Evolutionary conservation across 2,329 filamentous ascomycete genomes (phyloP).

Genomic region (Bipolaris sorokiniana): DNA sequence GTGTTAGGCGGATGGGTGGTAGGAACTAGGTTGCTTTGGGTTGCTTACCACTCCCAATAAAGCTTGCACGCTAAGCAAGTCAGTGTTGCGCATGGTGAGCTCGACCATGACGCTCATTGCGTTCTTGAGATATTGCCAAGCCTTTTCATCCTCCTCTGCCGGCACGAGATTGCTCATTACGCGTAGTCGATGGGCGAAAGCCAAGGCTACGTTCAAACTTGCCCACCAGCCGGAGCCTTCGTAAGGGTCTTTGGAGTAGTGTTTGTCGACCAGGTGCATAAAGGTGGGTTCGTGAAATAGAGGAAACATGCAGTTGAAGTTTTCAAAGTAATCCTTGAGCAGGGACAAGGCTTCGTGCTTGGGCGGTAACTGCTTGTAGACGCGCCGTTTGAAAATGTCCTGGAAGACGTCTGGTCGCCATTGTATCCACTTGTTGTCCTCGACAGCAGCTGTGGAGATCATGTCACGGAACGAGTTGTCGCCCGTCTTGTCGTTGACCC

Average conservation of each 20-base stretch:
- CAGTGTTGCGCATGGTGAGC: slow-evolving; percentile 93
- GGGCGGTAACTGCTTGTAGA: slow-evolving; percentile 82
- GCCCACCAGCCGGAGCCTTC: slow-evolving; percentile 99
- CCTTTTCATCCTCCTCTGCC: slow-evolving; percentile 89
- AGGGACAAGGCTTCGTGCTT: slow-evolving; percentile 88
- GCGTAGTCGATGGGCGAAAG: slow-evolving; percentile 89
- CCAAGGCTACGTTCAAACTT: slow-evolving; percentile 88
- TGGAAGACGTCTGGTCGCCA: slow-evolving; percentile 98
- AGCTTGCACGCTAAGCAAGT: slow-evolving; percentile 92
- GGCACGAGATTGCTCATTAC: slow-evolving; percentile 95
- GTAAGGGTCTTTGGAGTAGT: slow-evolving; percentile 92
- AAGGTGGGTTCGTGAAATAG: slow-evolving; percentile 98
- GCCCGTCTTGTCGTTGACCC: slow-evolving; percentile 98
- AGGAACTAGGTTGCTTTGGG: not conserved
- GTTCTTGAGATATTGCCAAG: slow-evolving; percentile 96
- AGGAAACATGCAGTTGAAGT: slow-evolving; percentile 99
- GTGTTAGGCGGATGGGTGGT: slow-evolving; percentile 20
- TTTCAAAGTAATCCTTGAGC: slow-evolving; percentile 93
- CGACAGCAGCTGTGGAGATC: slow-evolving; percentile 84
- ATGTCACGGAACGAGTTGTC: slow-evolving; percentile 93
- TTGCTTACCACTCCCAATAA: slow-evolving; percentile 78
- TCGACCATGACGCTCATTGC: slow-evolving; percentile 92
- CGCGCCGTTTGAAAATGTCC: slow-evolving; percentile 83
- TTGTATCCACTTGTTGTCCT: slow-evolving; percentile 94
- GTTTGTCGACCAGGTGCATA: slow-evolving; percentile 93